These are phyloP conservation scores for Mucor plumbeus DNA, from an alignment of 371 early-diverging fungal genomes.

Conservation along the genomic window DNA sequence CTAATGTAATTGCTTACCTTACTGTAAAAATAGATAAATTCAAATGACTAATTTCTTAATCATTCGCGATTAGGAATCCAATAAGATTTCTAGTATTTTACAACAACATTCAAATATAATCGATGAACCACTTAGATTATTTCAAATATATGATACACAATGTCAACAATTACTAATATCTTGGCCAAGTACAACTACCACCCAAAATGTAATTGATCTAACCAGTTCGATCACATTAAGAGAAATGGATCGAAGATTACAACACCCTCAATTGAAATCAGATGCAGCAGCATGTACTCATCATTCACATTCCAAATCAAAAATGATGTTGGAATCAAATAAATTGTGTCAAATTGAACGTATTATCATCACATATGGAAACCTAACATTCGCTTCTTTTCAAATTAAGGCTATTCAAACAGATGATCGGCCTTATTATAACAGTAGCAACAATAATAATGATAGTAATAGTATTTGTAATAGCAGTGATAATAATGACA, in stretches of 20 bases:
- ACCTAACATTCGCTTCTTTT: conserved; percentile 35
- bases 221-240: not conserved
- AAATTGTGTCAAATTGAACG: conserved; percentile 34
- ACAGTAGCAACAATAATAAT: not conserved
- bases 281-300: conserved; percentile 33
- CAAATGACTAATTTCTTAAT: not conserved
- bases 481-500: not conserved
- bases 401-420: conserved; percentile 22
- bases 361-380: conserved; percentile 40
- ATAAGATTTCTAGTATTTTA: not conserved
- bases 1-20: conserved; percentile 8
- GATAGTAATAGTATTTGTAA: not conserved
- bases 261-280: not conserved
- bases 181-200: conserved; percentile 8
- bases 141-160: conserved; percentile 26
- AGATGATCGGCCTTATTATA: not conserved
- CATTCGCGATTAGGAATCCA: conserved; percentile 7
- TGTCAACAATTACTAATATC: conserved; percentile 15
- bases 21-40: not conserved
- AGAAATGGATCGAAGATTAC: conserved; percentile 12
- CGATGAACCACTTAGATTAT: conserved; percentile 20
- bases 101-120: conserved; percentile 2
- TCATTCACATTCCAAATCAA: conserved; percentile 36
- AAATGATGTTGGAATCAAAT: conserved; percentile 13
- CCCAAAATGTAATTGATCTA: not conserved